Base-by-base conservation (phyloP, 2,329 filamentous ascomycete species). In the Fusarium subtropicale region DNA sequence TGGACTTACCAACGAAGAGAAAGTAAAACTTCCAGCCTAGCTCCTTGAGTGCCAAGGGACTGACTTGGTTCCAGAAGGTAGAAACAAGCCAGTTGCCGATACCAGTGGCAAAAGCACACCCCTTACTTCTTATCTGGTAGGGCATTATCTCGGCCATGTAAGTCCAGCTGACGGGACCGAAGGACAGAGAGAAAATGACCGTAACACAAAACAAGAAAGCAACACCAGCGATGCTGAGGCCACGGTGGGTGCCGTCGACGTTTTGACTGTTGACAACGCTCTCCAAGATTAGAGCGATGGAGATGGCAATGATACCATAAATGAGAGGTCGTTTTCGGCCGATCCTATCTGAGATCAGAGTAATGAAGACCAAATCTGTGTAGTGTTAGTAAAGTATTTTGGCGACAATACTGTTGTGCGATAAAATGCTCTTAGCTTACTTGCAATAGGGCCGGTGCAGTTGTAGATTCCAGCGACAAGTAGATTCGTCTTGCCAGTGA, bases 291-390 rank as follows among this genome's bases (percentile, higher is more conserved):
- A 90, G 77, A 0, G 86, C 86, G 45, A 88, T 78, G 12, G 83
- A 85, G 45, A 90, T 89, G 13, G 79, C 86, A 3, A 85, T 76
- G 44, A 86, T 86, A 44, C 90, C 90, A 68, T 90, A 85, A 26
- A 92, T 79, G 85, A 92, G 90, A 56, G 91, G 83, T 68, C 84
- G 83, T 12, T 90, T 84, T 44, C 90, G 86, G 11, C 88, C 88
- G 10, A 88, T 85, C 10, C 84, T 83, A 76, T 90, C 87, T 52
- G 89, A 85, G 38, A 89, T 81, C 75, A 87, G 86, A 18, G 81
- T 79, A 30, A 82, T 88, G 76, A 89, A 90, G 77, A 88, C 76
- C 31, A 85, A 74, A 73, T 88, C 80, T 80, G n/a, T 5, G 36
- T 2, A 12, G 12, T 18, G 45, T 64, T 34, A 66, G 56, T 54